Conservation (phyloP, 2,329 filamentous ascomycete genomes). For the Xylariaceae sp. region DNA sequence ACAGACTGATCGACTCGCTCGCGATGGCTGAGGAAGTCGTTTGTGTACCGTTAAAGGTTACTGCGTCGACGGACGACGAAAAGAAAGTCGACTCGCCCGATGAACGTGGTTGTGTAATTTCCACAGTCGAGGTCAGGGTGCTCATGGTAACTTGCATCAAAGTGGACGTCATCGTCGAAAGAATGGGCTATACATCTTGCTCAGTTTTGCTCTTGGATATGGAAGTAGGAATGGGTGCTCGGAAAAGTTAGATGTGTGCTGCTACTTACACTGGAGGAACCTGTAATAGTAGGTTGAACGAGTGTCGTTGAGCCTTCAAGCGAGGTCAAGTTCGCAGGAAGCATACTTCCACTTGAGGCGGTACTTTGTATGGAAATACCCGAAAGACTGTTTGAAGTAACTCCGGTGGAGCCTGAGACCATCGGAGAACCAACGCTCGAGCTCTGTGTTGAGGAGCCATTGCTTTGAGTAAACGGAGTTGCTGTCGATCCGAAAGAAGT, state of each 20-base stretch:
- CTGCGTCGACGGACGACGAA: too few species aligned
- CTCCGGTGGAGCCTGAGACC: background rate
- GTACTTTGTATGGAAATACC: slow-evolving; percentile 2
- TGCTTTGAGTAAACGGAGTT: background rate
- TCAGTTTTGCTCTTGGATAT: too few species aligned
- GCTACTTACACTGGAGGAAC: slow-evolving; percentile 8
- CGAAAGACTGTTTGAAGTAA: slow-evolving; percentile 2
- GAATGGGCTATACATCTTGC: too few species aligned
- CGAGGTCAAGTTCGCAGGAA: background rate
- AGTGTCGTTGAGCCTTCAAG: background rate
- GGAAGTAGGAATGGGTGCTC: background rate
- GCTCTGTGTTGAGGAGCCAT: slow-evolving; percentile 7
- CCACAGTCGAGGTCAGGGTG: too few species aligned
- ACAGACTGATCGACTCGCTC: too few species aligned
- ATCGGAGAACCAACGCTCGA: background rate
- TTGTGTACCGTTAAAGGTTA: too few species aligned
- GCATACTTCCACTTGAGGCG: background rate
- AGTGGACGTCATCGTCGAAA: too few species aligned
- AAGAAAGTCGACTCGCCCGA: too few species aligned
- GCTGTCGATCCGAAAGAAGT: background rate
- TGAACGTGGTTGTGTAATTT: too few species aligned
- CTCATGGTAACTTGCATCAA: too few species aligned
- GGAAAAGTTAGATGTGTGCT: background rate
- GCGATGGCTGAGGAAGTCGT: too few species aligned
- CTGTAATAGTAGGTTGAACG: background rate